phyloP scores from a whole-genome alignment of 139 green algal species.

The Chlamydomonas schloesseri region DNA sequence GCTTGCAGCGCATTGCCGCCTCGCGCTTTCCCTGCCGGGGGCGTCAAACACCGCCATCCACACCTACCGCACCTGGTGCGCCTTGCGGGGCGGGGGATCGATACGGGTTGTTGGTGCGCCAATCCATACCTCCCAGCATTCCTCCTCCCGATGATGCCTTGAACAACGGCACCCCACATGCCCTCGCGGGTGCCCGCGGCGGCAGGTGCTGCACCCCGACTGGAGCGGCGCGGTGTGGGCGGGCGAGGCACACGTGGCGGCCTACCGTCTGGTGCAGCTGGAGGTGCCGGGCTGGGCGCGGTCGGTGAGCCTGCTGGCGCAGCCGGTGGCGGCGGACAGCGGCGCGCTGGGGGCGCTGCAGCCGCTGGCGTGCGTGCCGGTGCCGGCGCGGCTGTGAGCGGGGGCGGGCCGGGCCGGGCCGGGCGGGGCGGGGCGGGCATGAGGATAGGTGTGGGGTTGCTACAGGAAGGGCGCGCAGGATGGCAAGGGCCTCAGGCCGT shows the following conservation, averaged over 20 bases:
- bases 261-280: conserved; percentile 37
- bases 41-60: no score
- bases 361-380: neutral
- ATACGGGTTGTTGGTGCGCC: no score
- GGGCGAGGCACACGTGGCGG: conserved; percentile 22
- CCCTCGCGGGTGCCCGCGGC: neutral
- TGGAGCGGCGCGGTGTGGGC: conserved; percentile 42
- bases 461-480: no score
- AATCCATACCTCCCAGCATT: no score
- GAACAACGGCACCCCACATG: neutral
- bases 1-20: neutral
- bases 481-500: no score
- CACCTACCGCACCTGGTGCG: no score
- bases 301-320: conserved; percentile 18
- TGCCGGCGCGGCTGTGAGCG: neutral
- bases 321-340: neutral
- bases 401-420: no score
- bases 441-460: neutral
- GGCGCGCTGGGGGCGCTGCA: conserved; percentile 9
- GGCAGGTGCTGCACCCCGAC: conserved; percentile 15
- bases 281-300: conserved; percentile 28
- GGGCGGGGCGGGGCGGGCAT: neutral
- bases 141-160: no score
- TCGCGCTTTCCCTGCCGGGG: no score
- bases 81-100: no score